Base-by-base conservation (phyloP, 257 asterid genomes). In the Petunia secreta region DNA sequence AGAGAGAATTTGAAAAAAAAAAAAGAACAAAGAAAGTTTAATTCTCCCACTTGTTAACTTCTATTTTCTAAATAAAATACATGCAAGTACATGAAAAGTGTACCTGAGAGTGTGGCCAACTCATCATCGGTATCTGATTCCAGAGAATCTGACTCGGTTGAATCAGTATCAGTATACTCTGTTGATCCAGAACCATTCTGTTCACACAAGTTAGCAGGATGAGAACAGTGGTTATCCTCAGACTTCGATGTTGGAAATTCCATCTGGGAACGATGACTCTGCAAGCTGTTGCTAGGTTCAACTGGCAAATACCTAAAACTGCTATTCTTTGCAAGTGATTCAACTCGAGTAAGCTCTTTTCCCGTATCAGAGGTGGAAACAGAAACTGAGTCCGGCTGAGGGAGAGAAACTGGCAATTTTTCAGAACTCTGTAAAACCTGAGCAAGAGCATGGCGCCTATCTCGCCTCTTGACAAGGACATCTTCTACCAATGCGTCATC, bases 121-220 rank as follows among this genome's bases (percentile, higher is more conserved):
- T 91, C 92, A 4, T 89, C 97, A 86, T 94, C 96, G 38, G 95
- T 87, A 86, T 93, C 98, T 2, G 97, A 92, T 69, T 93, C 97
- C 83, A 84, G 64, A 75, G 98, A 91, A 87, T 94, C 97, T 15
- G 97, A 87, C 82, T 89, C 97, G 11, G 95, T 91, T 86, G 97
- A 89, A 89, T 96, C 99, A 37, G 98, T 96, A 89, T 94, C 99
- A 62, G 98, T 92, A 85, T 90, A 95, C 86, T 96, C 98, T 6
- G 95, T 88, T 69, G 98, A 91, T 9, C 88, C 97, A 65, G 93
- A 89, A 69, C 84, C 84, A 76, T 82, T 91, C 81, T 90, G 93
- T 83, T 89, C 95, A 77, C 89, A 90, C 71, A 68, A 78, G 82
- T 84, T 92, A 81, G 82, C 90, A 83, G 69, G 83, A 57, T 63